Evolutionary conservation across 257 asterid genomes (phyloP).

Genomic region (Coffea canephora): DNA sequence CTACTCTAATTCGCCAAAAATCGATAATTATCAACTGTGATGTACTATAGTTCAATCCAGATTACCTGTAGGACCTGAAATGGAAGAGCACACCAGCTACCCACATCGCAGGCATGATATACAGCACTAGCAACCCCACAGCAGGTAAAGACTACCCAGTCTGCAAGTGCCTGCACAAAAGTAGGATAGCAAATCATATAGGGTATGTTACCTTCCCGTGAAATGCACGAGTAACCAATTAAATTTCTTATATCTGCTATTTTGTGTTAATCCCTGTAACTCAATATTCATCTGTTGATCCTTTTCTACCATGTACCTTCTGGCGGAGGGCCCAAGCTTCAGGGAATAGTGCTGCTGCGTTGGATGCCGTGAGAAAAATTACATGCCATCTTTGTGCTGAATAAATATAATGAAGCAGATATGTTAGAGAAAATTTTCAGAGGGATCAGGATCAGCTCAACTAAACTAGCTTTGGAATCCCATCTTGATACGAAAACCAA

Average conservation of each 20-base stretch:
- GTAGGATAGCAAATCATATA: not conserved
- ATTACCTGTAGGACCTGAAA: slow-evolving; percentile 72
- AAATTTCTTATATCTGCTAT: not conserved
- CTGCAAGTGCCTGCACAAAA: slow-evolving; percentile 71
- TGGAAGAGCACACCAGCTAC: slow-evolving; percentile 71
- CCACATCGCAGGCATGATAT: slow-evolving; percentile 85
- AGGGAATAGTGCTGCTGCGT: slow-evolving; percentile 81
- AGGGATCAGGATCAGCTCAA: not conserved
- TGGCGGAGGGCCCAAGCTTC: slow-evolving; percentile 78
- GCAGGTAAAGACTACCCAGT: slow-evolving; percentile 77
- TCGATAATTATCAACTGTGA: not conserved
- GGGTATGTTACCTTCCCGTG: no score
- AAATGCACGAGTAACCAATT: not conserved
- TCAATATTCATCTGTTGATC: no score
- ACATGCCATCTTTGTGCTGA: slow-evolving; percentile 77
- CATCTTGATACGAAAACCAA: not conserved
- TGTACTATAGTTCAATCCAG: not conserved
- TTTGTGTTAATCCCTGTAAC: not conserved
- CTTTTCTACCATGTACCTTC: slow-evolving; percentile 42
- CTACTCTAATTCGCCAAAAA: no score
- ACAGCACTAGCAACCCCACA: slow-evolving; percentile 83
- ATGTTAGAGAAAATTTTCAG: not conserved
- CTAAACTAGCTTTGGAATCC: not conserved
- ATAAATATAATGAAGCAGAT: slow-evolving; percentile 28
- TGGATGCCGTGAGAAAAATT: slow-evolving; percentile 72